Evolutionary conservation across 2,329 filamentous ascomycete species (phyloP), one percentile per base, ranked within the genome.

Genomic region (Spiromastix sp.): DNA sequence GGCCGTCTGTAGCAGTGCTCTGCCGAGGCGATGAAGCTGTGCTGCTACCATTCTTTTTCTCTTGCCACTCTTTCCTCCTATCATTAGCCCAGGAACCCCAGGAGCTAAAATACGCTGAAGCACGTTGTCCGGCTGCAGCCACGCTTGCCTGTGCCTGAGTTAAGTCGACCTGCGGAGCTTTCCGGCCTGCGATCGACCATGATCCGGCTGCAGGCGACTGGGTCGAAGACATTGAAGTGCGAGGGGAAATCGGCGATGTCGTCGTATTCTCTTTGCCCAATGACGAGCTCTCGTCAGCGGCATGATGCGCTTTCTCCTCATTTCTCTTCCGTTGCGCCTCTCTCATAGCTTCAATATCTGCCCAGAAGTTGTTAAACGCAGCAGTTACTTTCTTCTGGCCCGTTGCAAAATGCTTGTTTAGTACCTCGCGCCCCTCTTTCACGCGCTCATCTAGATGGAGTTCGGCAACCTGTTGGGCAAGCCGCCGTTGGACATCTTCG

Each of bases 371-470:
- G 56, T 82, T 93, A 58, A 95, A 85, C 24, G 91, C 80, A 4
- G 77, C 81, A 13, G 81, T 86, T 1, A 93, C 84, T 61, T 89
- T 93, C 50, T 91, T 85, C 37, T 82, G 79, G 0, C 91, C 87
- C 1, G 81, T 85, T 3, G 84, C 82, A n/a, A 95, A 58, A 49
- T 93, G 87, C 41, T 87, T 79, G n/a, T 85, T 85, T 2, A 96
- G 69, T 0, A 80, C 82, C 56, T 96, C 91, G 36, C 79, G 75
- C 6, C 86, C 83, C 41, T 84, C 79, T 1, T 83, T 80, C 39
- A 96, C 77, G 6, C 84, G 77, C 55, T 96, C 91, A 55, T 98
- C 91, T 2, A 96, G 71, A 55, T 96, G 87, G 32, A 96, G 71
- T 42, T 96, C 89, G 46, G 89, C 82, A 32, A 98, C 84, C 60